phyloP scores from a whole-genome alignment of 2,329 filamentous ascomycete species.

The Cercospora sp. region DNA sequence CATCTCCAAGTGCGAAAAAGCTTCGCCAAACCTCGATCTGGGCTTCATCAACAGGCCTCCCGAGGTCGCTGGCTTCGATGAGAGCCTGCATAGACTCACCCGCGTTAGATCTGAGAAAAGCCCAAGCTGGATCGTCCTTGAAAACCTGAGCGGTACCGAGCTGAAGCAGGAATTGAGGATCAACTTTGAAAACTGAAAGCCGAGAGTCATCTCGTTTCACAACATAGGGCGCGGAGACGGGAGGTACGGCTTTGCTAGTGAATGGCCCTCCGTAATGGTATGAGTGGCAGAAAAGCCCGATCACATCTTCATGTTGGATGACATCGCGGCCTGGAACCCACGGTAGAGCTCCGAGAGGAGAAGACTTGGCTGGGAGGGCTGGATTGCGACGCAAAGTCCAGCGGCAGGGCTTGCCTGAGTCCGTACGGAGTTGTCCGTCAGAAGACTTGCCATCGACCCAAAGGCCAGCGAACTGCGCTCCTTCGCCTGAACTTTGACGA shows the following conservation, averaged over 20 bases:
- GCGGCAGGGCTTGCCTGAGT: not conserved
- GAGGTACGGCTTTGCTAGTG: too few species aligned
- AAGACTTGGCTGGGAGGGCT: rapidly evolving
- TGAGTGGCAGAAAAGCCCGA: too few species aligned
- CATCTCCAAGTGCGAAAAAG: too few species aligned
- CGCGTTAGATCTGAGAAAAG: not conserved
- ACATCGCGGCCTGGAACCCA: not conserved
- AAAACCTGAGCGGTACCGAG: not conserved
- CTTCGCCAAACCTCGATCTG: too few species aligned
- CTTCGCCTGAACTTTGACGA: not conserved
- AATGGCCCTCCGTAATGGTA: too few species aligned
- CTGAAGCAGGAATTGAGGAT: too few species aligned
- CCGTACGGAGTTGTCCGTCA: not conserved
- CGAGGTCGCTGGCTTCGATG: not conserved
- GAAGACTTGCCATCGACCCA: not conserved
- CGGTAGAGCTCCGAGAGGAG: rapidly evolving
- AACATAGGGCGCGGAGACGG: too few species aligned
- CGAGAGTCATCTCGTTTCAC: too few species aligned
- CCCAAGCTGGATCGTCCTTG: not conserved
- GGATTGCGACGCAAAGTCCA: not conserved
- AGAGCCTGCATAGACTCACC: not conserved
- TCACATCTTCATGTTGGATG: not conserved
- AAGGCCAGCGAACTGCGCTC: not conserved
- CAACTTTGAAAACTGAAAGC: too few species aligned
- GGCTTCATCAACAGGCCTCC: too few species aligned